These are phyloP conservation scores for Colletotrichum phormii DNA, from an alignment of 2,329 filamentous ascomycete species.

Conservation along the genomic window DNA sequence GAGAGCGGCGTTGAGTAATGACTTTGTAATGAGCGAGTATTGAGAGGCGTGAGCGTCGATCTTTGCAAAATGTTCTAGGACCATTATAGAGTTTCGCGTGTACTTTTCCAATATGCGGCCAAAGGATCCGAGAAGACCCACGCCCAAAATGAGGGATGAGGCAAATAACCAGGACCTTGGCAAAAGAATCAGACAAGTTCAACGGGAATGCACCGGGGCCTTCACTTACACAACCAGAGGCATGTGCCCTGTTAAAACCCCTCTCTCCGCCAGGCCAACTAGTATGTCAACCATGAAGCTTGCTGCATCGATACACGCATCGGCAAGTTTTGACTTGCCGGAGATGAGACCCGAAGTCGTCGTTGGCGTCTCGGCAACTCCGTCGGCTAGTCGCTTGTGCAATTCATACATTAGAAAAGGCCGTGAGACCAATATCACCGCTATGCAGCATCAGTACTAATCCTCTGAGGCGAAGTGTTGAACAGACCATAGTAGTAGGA, in stretches of 20 bases:
- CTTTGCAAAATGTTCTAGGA: constrained; percentile 61
- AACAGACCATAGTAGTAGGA: constrained; percentile 61
- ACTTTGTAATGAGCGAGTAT: constrained; percentile 65
- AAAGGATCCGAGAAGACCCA: constrained; percentile 63
- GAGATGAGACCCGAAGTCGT: constrained; percentile 43
- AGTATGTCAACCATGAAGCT: constrained; percentile 64
- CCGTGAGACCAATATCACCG: constrained; percentile 67
- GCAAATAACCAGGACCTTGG: constrained; percentile 65
- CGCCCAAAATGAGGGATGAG: constrained; percentile 62
- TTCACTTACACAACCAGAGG: constrained; percentile 63
- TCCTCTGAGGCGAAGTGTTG: no score
- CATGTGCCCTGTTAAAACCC: constrained; percentile 55
- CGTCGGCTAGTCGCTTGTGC: constrained; percentile 56
- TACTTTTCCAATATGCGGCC: constrained; percentile 64
- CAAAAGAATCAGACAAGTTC: background rate
- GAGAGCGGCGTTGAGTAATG: constrained; percentile 58
- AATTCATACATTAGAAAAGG: constrained; percentile 69
- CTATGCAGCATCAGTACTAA: constrained; percentile 36
- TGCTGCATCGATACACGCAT: constrained; percentile 67
- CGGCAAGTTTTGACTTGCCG: constrained; percentile 62
- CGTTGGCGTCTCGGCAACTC: constrained; percentile 16
- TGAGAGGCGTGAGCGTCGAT: constrained; percentile 63
- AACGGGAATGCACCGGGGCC: no score
- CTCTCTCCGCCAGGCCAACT: constrained; percentile 55
- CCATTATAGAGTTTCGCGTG: constrained; percentile 58